phyloP scores from a whole-genome alignment of 2,329 filamentous ascomycete genomes.

The Sporothrix inflata region DNA sequence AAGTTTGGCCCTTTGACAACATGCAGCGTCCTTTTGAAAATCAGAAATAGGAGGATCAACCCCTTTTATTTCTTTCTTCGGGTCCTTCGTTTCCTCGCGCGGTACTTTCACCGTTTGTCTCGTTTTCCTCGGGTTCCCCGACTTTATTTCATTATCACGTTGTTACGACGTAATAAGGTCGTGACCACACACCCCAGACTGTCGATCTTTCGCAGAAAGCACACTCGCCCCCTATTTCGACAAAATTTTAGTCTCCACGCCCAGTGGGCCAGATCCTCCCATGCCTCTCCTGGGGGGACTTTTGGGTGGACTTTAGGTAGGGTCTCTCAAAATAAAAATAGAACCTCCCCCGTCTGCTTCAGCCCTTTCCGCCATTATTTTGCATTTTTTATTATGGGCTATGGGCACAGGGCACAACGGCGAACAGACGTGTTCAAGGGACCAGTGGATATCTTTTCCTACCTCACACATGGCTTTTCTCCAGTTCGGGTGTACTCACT shows the following conservation, averaged over 20 bases:
- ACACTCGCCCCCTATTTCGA: not conserved
- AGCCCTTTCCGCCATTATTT: not conserved
- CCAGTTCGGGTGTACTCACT: not conserved
- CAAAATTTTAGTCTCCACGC: not conserved
- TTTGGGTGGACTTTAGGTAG: not conserved
- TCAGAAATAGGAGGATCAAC: not conserved
- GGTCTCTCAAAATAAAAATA: not conserved
- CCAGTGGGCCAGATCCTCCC: not conserved
- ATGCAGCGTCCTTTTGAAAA: too few relatives aligned
- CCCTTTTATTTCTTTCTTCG: not conserved
- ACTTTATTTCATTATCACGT: not conserved
- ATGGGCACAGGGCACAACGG: not conserved
- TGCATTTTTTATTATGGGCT: not conserved
- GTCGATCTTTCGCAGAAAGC: not conserved
- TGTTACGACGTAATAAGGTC: not conserved
- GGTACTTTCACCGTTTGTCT: not conserved
- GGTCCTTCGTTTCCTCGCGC: not conserved
- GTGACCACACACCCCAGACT: not conserved
- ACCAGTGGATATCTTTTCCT: not conserved
- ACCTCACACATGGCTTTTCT: not conserved
- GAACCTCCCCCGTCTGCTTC: not conserved
- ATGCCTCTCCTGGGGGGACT: not conserved
- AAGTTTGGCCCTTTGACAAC: not conserved
- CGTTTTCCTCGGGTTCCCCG: not conserved
- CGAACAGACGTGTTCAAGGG: slow-evolving; percentile 9